phyloP scores from a whole-genome alignment of 2,329 filamentous ascomycete genomes.

The Didymella arachidicola region DNA sequence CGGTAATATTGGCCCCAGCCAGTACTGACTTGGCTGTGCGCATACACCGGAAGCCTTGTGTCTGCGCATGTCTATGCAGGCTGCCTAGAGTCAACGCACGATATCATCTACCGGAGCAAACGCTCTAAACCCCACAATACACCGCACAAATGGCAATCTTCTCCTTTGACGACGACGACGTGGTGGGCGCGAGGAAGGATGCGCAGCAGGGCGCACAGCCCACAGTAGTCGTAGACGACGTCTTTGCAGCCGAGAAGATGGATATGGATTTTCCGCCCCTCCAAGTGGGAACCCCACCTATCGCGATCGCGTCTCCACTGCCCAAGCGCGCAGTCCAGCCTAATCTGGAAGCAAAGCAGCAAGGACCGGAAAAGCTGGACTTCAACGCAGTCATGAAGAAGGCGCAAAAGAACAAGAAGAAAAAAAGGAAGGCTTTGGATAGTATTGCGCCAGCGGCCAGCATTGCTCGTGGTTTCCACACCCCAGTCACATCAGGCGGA shows the following conservation, averaged over 20 bases:
- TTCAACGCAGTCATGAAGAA: constrained; percentile 50
- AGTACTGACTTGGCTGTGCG: constrained; percentile 39
- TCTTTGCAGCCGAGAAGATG: constrained; percentile 34
- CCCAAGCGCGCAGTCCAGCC: constrained; percentile 40
- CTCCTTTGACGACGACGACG: constrained; percentile 47
- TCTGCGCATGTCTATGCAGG: constrained; percentile 36
- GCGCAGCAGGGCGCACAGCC: constrained; percentile 21
- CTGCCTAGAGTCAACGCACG: constrained; percentile 31
- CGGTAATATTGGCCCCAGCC: constrained; percentile 52
- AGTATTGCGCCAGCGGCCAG: constrained; percentile 41
- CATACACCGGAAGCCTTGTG: constrained; percentile 21
- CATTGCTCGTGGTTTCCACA: constrained; percentile 59
- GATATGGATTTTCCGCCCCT: constrained; percentile 33
- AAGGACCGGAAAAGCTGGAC: constrained; percentile 48
- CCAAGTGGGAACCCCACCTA: constrained; percentile 48
- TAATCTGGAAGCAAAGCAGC: constrained; percentile 32
- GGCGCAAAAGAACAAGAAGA: constrained; percentile 50
- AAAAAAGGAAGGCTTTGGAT: constrained; percentile 47
- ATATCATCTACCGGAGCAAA: constrained; percentile 18
- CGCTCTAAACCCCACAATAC: constrained; percentile 19
- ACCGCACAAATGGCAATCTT: constrained; percentile 44
- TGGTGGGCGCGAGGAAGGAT: constrained; percentile 30
- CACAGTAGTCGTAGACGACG: constrained; percentile 25
- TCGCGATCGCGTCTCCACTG: constrained; percentile 45
- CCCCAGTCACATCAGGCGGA: constrained; percentile 60